phyloP scores from a whole-genome alignment of 495 filamentous ascomycete genomes.

The Annulohypoxylon stygium region DNA sequence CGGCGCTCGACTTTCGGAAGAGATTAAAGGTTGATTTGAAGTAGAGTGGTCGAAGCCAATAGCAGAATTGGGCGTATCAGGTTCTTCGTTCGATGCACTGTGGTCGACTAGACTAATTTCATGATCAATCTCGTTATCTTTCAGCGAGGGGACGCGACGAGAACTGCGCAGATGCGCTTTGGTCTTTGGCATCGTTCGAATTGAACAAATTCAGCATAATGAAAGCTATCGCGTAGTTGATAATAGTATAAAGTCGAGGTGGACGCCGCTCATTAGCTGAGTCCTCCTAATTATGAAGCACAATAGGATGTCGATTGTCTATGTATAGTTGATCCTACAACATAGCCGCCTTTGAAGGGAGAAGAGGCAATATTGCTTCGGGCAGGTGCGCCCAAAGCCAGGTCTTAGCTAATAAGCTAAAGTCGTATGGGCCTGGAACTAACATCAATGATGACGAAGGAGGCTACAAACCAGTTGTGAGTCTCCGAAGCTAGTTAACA shows the following conservation, averaged over 20 bases:
- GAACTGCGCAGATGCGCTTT: slow-evolving; percentile 58
- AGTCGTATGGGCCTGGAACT: slow-evolving; percentile 16
- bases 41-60: slow-evolving; percentile 21
- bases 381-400: slow-evolving; percentile 4
- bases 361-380: slow-evolving; percentile 15
- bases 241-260: slow-evolving; percentile 9
- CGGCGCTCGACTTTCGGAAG: slow-evolving; percentile 38
- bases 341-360: slow-evolving; percentile 10
- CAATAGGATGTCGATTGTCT: slow-evolving; percentile 4
- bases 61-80: slow-evolving; percentile 29
- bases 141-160: slow-evolving; percentile 62
- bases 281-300: slow-evolving; percentile 18
- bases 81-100: slow-evolving; percentile 36
- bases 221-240: slow-evolving; percentile 25
- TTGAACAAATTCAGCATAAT: slow-evolving; percentile 41
- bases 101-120: slow-evolving; percentile 70
- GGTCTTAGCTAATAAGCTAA: slow-evolving; percentile 28
- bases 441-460: slow-evolving; percentile 47
- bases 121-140: slow-evolving; percentile 71
- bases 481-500: slow-evolving; percentile 6
- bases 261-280: slow-evolving; percentile 6
- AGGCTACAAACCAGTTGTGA: slow-evolving; percentile 35
- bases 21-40: slow-evolving; percentile 36
- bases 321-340: slow-evolving; percentile 15
- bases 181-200: slow-evolving; percentile 58